Conservation (phyloP, 2,329 filamentous ascomycete genomes). For the Pyricularia sp. region DNA sequence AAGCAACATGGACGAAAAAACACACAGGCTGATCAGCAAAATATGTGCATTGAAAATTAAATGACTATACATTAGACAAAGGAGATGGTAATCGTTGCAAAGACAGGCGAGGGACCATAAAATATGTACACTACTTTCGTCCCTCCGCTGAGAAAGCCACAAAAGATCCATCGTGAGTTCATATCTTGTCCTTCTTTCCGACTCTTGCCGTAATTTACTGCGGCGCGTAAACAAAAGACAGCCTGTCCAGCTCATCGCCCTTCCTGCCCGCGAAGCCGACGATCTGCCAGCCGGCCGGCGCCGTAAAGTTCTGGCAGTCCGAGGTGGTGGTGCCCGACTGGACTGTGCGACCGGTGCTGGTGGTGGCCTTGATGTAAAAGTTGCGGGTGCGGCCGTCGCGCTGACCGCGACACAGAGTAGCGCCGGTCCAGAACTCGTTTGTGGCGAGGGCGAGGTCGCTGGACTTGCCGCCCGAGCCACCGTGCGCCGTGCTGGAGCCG, state of each 20-base stretch:
- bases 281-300: conserved; percentile 35
- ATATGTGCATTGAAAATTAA: not conserved
- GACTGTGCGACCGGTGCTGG: conserved; percentile 32
- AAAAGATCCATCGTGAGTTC: not conserved
- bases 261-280: conserved; percentile 38
- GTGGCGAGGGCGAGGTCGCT: conserved; percentile 27
- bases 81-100: not conserved
- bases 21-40: not conserved
- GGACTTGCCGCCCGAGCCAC: conserved; percentile 35
- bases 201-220: conserved; percentile 14
- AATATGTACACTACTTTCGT: not conserved
- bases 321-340: conserved; percentile 29
- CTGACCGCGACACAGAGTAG: conserved; percentile 36
- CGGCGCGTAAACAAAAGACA: conserved; percentile 34
- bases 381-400: conserved; percentile 32
- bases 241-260: conserved; percentile 42
- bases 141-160: not conserved
- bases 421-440: conserved; percentile 34
- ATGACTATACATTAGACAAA: not conserved
- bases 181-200: not conserved
- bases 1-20: no score
- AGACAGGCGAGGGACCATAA: not conserved
- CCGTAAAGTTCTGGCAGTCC: conserved; percentile 32
- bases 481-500: conserved; percentile 36
- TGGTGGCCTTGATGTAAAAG: conserved; percentile 42